phyloP scores from a whole-genome alignment of 1,284 basidiomycete genomes.

The Pseudozyma thailandica region DNA sequence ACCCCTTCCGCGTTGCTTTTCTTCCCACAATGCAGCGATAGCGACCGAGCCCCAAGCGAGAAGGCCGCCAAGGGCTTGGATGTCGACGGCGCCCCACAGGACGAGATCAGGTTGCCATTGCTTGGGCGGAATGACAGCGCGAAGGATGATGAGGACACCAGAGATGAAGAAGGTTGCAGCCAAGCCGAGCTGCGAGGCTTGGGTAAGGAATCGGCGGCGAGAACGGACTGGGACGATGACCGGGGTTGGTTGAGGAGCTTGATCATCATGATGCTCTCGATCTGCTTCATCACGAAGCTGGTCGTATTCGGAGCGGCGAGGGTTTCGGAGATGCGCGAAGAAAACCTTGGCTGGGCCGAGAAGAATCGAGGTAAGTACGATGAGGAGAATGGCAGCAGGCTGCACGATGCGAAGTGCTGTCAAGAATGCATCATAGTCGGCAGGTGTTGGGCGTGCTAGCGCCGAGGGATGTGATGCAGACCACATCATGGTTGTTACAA shows the following conservation, averaged over 20 bases:
- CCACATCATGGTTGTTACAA: not conserved
- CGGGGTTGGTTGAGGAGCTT: constrained; percentile 52
- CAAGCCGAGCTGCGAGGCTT: constrained; percentile 38
- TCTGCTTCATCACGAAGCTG: constrained; percentile 30
- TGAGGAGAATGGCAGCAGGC: constrained; percentile 39
- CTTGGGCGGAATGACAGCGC: constrained; percentile 59
- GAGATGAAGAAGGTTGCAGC: constrained; percentile 55
- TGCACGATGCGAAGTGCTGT: constrained; percentile 45
- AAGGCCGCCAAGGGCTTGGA: constrained; percentile 57
- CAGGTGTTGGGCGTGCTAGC: constrained; percentile 14
- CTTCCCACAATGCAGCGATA: constrained; percentile 56
- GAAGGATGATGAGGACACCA: constrained; percentile 58
- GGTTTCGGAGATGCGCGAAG: constrained; percentile 15
- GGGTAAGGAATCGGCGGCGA: constrained; percentile 51
- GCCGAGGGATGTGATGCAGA: constrained; percentile 10
- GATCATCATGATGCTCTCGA: constrained; percentile 13
- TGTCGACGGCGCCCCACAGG: constrained; percentile 53
- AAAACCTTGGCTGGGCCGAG: constrained; percentile 28
- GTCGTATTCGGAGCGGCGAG: constrained; percentile 35
- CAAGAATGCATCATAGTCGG: constrained; percentile 31
- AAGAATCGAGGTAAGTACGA: constrained; percentile 42
- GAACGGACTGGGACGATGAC: constrained; percentile 60
- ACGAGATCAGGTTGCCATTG: constrained; percentile 57
- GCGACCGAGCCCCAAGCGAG: constrained; percentile 55
- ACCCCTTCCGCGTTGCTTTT: constrained; percentile 49